These are phyloP conservation scores for Aspergillus biplanus DNA, from an alignment of 495 filamentous ascomycete genomes.

Conservation along the genomic window DNA sequence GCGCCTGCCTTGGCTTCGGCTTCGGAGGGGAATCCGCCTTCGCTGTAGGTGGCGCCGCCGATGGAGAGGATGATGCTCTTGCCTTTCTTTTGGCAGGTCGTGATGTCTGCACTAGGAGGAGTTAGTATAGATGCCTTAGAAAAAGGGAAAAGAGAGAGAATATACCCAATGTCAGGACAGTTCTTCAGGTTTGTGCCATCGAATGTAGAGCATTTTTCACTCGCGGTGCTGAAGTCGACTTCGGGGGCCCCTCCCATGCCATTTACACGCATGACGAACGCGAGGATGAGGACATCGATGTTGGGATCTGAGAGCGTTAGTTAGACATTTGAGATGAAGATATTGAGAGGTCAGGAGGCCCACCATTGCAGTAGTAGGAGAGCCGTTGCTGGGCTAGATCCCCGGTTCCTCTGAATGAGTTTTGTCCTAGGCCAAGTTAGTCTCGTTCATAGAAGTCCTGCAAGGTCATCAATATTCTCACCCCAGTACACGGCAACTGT, in stretches of 20 bases:
- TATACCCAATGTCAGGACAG: conserved; percentile 66
- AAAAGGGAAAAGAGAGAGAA: background rate
- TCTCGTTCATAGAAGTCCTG: background rate
- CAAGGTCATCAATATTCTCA: conserved; percentile 28
- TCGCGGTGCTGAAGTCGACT: conserved; percentile 64
- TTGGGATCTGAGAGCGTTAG: conserved; percentile 30
- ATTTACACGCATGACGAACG: conserved; percentile 62
- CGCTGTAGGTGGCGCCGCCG: conserved; percentile 64
- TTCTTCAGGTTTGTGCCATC: conserved; percentile 56
- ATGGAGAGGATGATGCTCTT: conserved; percentile 72
- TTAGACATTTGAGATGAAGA: background rate
- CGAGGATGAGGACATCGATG: conserved; percentile 60
- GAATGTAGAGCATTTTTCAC: conserved; percentile 60
- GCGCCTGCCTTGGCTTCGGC: conserved; percentile 59
- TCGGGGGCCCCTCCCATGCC: conserved; percentile 51
- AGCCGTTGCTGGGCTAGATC: conserved; percentile 56
- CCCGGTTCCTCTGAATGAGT: conserved; percentile 53
- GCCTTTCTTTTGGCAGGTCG: conserved; percentile 62
- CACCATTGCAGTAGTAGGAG: conserved; percentile 61
- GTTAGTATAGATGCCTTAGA: conserved; percentile 25
- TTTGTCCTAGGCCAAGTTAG: conserved; percentile 52
- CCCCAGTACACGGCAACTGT: conserved; percentile 70
- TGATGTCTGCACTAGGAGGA: conserved; percentile 55
- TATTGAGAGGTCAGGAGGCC: conserved; percentile 23
- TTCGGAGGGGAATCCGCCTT: conserved; percentile 61